Base-by-base conservation (phyloP, 1,284 basidiomycete genomes). In the Microbotryomycetes sp. region DNA sequence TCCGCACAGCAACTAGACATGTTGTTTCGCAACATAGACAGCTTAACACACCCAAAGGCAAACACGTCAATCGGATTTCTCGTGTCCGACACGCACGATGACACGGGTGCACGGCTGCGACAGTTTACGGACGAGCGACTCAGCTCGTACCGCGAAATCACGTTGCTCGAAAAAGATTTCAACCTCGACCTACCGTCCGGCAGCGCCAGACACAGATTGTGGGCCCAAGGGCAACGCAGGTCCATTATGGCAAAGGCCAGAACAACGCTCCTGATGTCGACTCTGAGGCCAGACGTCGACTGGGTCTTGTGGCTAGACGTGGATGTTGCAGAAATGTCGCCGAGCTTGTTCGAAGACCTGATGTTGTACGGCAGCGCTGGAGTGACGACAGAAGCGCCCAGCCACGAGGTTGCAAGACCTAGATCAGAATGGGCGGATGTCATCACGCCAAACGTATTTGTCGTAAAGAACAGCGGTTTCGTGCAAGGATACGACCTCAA, bases 221-320 rank as follows among this genome's bases (percentile, higher is more conserved):
- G 55, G 62, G 21, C 56, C 15, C 66, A 67, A 48, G 45, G 35
- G 21, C 54, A 59, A 16, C 52, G 66, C 35, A 47, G 65, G 27
- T 28, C 60, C 11, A 26, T 67, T 26, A 65, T 67, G 60, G 66
- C 63, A 9, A 62, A 58, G 50, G 62, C 66, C 21, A 57, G 66
- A 24, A 58, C 66, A 13, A 45, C 52, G 24, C 56, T 67, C 4
- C 50, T 67, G 18, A 62, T 59, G 27, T 61, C 63, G 16, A 62
- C 62, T 16, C 47, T 67, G 3, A 46, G 56, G n/a, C 62, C 63
- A 6, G 47, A 35, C 26, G 52, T 62, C 26, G 66, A 67, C 28
- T 67, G 66, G 66, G 66, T 65, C 4, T 60, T 67, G 35, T 67
- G 66, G 66, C 46, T 67, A 7, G 66, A 67, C 41, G 46, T 49